phyloP scores from a whole-genome alignment of 2,329 filamentous ascomycete genomes.

The Arthroderma uncinatum region DNA sequence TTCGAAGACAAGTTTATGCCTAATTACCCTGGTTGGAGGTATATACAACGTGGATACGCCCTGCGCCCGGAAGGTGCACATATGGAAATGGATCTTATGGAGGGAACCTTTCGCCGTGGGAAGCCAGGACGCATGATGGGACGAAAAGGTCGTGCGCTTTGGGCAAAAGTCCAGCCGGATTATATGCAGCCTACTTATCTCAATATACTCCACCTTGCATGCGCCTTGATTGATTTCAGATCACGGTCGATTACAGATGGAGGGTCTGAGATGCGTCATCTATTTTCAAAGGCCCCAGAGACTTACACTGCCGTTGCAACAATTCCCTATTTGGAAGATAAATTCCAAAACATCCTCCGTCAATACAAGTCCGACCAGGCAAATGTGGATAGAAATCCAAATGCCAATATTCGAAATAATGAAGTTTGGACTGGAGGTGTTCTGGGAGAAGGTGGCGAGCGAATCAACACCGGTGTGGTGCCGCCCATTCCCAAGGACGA shows the following conservation, averaged over 20 bases:
- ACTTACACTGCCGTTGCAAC: constrained; percentile 28
- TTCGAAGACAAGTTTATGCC: constrained; percentile 72
- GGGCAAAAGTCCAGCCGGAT: constrained; percentile 29
- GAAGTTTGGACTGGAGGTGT: constrained; percentile 29
- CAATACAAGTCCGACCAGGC: constrained; percentile 21
- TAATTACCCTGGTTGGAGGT: constrained; percentile 62
- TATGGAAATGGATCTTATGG: constrained; percentile 24
- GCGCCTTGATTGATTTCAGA: constrained; percentile 30
- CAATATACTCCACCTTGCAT: constrained; percentile 35
- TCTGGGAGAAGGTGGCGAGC: constrained; percentile 17
- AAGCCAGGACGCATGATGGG: constrained; percentile 23
- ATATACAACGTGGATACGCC: constrained; percentile 26
- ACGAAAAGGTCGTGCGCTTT: constrained; percentile 24
- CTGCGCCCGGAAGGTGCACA: constrained; percentile 23
- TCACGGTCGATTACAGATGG: constrained; percentile 27
- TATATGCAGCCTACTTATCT: constrained; percentile 36
- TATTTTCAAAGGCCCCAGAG: constrained; percentile 25
- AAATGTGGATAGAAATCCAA: constrained; percentile 16
- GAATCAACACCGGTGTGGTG: neutral
- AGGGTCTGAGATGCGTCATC: constrained; percentile 20
- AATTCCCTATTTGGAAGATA: constrained; percentile 33
- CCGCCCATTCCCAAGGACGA: neutral
- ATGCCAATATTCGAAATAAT: constrained; percentile 9
- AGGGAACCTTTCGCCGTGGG: constrained; percentile 17
- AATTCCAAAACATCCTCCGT: constrained; percentile 32